Evolutionary conservation across 768 basidiomycete species (phyloP).

Genomic region (Tylopilus felleus): DNA sequence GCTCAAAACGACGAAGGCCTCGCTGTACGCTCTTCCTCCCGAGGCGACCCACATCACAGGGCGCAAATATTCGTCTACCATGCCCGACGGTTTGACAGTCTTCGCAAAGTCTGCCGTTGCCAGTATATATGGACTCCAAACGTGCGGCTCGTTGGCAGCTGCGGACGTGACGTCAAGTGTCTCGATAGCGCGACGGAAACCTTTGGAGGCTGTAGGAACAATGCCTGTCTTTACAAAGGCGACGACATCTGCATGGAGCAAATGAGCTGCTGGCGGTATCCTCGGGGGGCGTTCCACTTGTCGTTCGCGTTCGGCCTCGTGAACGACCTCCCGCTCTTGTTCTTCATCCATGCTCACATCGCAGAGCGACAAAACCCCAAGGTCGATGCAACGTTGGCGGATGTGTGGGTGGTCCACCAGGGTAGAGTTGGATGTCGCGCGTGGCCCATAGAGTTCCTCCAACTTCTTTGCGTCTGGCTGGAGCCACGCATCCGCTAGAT

Average conservation of each 20-base stretch:
- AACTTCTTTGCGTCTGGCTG: conserved; percentile 39
- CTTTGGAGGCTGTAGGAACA: conserved; percentile 11
- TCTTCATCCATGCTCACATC: conserved; percentile 40
- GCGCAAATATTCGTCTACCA: conserved; percentile 20
- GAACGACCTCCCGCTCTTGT: conserved; percentile 47
- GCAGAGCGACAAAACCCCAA: conserved; percentile 13
- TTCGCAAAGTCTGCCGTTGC: conserved; percentile 17
- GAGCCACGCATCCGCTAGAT: conserved; percentile 32
- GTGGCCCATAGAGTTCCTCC: conserved; percentile 33
- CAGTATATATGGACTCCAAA: conserved; percentile 19
- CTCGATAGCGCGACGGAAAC: conserved; percentile 20
- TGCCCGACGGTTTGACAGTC: conserved; percentile 4
- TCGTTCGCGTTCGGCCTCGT: conserved; percentile 42
- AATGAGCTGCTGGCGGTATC: conserved; percentile 21
- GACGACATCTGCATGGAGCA: conserved; percentile 19
- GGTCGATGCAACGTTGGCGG: conserved; percentile 11
- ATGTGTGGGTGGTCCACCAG: conserved; percentile 3
- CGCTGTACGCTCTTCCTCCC: background rate
- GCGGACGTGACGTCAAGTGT: conserved; percentile 10
- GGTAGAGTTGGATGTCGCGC: background rate
- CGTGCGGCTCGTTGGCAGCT: conserved; percentile 15
- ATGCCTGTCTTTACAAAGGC: conserved; percentile 30
- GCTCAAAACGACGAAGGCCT: conserved; percentile 39
- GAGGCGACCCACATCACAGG: conserved; percentile 32
- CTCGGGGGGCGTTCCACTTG: conserved; percentile 36